phyloP scores from a whole-genome alignment of 352 stramenopile species.

The Phytophthora pinifolia region DNA sequence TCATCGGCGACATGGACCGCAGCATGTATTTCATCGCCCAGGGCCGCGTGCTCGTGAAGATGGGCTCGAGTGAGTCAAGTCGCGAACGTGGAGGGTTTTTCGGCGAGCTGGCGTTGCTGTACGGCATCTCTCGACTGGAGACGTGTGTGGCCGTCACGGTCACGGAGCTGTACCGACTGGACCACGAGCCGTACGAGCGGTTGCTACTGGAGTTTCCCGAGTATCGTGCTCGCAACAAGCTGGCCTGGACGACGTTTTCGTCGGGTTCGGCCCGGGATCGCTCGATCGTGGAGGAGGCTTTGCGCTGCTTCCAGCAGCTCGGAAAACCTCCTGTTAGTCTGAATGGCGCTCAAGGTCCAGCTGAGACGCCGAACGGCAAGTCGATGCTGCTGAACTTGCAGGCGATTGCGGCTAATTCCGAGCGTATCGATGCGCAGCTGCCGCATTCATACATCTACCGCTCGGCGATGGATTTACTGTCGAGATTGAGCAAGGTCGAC shows the following conservation, averaged over 20 bases:
- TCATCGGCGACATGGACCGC: slow-evolving; percentile 70
- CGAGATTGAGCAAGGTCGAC: slow-evolving; percentile 42
- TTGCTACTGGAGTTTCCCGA: slow-evolving; percentile 68
- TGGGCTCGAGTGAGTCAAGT: slow-evolving; percentile 42
- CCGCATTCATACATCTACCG: slow-evolving; percentile 52
- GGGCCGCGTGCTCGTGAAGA: slow-evolving; percentile 60
- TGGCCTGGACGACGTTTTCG: slow-evolving; percentile 45
- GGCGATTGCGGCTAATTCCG: slow-evolving; percentile 15
- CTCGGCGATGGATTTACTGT: slow-evolving; percentile 52
- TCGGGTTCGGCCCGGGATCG: slow-evolving; percentile 8
- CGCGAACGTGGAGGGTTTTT: slow-evolving; percentile 66
- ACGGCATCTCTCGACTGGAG: slow-evolving; percentile 59
- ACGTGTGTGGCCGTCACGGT: slow-evolving; percentile 62
- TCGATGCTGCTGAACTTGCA: not conserved
- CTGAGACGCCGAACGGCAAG: slow-evolving; percentile 11
- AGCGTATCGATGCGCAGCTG: slow-evolving; percentile 44
- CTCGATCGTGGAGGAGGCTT: slow-evolving; percentile 14
- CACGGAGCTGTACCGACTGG: slow-evolving; percentile 69
- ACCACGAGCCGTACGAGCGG: slow-evolving; percentile 59
- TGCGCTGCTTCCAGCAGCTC: slow-evolving; percentile 11
- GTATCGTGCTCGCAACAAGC: slow-evolving; percentile 54
- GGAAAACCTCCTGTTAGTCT: not conserved
- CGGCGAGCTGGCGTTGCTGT: slow-evolving; percentile 56
- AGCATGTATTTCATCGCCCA: slow-evolving; percentile 81
- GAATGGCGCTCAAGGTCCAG: slow-evolving; percentile 4